Evolutionary conservation across 1,139 yeast genomes (phyloP), one percentile per base, ranked within the genome.

Genomic region (Blastobotrys persicus): DNA sequence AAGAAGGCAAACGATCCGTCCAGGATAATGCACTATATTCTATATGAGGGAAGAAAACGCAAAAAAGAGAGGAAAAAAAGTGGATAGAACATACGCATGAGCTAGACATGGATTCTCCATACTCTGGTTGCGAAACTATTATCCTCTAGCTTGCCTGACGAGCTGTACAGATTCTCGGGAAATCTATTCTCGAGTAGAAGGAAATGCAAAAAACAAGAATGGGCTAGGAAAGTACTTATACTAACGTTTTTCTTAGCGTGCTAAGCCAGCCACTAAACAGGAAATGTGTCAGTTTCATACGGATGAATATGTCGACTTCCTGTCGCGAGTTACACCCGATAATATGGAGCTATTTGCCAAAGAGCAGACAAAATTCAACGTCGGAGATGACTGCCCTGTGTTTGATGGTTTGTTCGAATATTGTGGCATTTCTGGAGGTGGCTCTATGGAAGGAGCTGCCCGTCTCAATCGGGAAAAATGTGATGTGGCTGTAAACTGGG

Each of bases 241-340:
- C 39, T 33, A 44, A 40, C 31, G 18, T 34, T 6, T 38, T 20
- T 19, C 33, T 14, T 39, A 63, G 67, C 72, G 95, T 48, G 98
- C 98, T 45, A 92, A 92, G 68, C 98, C 98, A 0, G 98, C 98
- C 39, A 91, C 98, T 28, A 87, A 89, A 66, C 97, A 91, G 69
- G 98, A 92, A 66, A 91, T 92, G 97, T 89, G 97, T 63, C 98
- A 92, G 70, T 91, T 92, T 68, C 98, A 92, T 67, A 89, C 98
- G 2, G 98, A 92, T 70, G 98, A 92, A 67, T 92, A 92, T 67
- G 87, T 92, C 57, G 98, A 92, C 69, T 92, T 92, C 66, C 73
- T 92, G 58, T 85, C 95, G 46, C 77, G 98, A 50, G 97, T 89
- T 28, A 85, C 96, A 3, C 98, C 98, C 2, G 98, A 92, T 65